phyloP scores from a whole-genome alignment of 2,329 filamentous ascomycete genomes.

The Talaromyces albobiverticillius region DNA sequence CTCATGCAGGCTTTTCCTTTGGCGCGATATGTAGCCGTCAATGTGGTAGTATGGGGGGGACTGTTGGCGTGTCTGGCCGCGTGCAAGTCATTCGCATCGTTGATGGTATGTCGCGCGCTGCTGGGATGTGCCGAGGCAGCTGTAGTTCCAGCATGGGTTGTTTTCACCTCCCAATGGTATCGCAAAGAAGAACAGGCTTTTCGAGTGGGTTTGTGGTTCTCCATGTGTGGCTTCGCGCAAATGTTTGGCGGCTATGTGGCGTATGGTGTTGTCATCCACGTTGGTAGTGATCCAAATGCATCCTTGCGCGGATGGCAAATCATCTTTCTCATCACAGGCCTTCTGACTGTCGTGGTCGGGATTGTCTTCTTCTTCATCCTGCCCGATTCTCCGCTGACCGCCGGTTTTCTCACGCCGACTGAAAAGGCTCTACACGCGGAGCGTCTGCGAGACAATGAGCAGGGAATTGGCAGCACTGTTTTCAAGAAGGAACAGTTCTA shows the following conservation, averaged over 20 bases:
- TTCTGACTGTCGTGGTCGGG: conserved; percentile 34
- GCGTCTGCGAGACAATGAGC: conserved; percentile 35
- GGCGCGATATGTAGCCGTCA: conserved; percentile 37
- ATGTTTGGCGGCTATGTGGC: conserved; percentile 39
- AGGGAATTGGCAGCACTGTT: conserved; percentile 31
- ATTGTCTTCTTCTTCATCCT: conserved; percentile 37
- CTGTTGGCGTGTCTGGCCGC: conserved; percentile 19
- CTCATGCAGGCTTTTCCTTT: conserved; percentile 39
- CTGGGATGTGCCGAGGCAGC: conserved; percentile 52
- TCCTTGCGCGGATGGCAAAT: conserved; percentile 34
- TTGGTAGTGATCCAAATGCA: conserved; percentile 27
- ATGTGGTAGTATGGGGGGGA: conserved; percentile 35
- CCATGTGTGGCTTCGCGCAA: conserved; percentile 32
- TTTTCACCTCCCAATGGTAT: conserved; percentile 32
- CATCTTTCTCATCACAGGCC: conserved; percentile 36
- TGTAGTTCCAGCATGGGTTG: conserved; percentile 27
- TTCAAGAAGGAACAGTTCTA: conserved; percentile 35
- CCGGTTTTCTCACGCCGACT: conserved; percentile 29
- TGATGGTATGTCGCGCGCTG: conserved; percentile 51
- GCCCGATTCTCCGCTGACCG: conserved; percentile 33
- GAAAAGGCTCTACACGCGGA: conserved; percentile 32
- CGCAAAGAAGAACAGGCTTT: conserved; percentile 31
- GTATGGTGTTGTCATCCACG: conserved; percentile 29
- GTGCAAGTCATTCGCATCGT: conserved; percentile 48
- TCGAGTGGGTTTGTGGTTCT: conserved; percentile 28